Evolutionary conservation across 257 asterid species (phyloP).

Genomic region (Scutellaria minor): DNA sequence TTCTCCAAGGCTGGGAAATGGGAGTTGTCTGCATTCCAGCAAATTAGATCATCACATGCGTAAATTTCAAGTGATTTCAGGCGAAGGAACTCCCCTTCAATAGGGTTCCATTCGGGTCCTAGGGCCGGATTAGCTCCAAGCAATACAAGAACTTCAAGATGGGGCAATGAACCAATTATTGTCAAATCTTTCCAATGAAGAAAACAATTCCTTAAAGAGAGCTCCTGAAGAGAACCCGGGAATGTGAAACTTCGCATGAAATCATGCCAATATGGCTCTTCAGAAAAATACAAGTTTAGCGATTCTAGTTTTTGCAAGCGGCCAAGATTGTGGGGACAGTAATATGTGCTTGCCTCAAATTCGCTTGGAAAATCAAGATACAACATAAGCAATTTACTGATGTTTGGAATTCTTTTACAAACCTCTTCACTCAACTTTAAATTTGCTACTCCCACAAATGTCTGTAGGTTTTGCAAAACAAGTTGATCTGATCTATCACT

Average conservation of each 20-base stretch:
- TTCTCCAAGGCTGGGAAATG: slow-evolving; percentile 7
- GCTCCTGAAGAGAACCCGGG: slow-evolving; percentile 12
- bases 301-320: slow-evolving; percentile 6
- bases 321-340: not conserved
- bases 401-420: slow-evolving; percentile 13
- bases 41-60: not conserved
- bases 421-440: slow-evolving; percentile 15
- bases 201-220: not conserved
- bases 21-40: slow-evolving; percentile 20
- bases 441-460: not conserved
- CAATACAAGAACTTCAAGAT: slow-evolving; percentile 8
- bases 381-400: not conserved
- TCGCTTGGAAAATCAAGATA: not conserved
- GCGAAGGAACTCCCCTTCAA: slow-evolving; percentile 8
- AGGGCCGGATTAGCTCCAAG: not conserved
- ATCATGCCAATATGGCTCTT: not conserved
- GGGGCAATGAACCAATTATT: not conserved
- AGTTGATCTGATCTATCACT: not conserved
- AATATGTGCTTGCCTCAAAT: not conserved
- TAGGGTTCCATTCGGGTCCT: slow-evolving; percentile 17
- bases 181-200: slow-evolving; percentile 23
- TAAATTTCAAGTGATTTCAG: slow-evolving; percentile 1
- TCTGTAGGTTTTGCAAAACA: slow-evolving; percentile 5
- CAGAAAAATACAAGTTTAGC: not conserved
- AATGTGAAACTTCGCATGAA: not conserved